Conservation (phyloP, 2,329 filamentous ascomycete genomes). For the Talaromyces sp. region DNA sequence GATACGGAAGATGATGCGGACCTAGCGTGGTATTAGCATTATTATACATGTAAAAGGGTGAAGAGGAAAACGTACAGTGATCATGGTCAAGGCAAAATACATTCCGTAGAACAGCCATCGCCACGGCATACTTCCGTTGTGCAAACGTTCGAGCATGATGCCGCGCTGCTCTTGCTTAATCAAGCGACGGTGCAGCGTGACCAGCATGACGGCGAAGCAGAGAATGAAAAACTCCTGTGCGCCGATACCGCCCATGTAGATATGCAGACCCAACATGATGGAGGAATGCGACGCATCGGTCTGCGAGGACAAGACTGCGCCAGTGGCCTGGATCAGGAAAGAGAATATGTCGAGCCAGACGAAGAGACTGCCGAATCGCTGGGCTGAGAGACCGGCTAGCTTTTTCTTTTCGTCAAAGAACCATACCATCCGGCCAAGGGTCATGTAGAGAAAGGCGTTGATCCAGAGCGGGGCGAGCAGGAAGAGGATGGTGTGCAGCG, state of each 20-base stretch:
- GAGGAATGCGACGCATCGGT: constrained; percentile 15
- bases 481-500: constrained; percentile 37
- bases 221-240: constrained; percentile 48
- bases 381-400: constrained; percentile 1
- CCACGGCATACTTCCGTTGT: constrained; percentile 12
- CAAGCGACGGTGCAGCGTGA: constrained; percentile 33
- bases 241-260: constrained; percentile 51
- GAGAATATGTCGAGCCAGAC: constrained; percentile 3
- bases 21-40: constrained; percentile 20
- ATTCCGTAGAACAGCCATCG: constrained; percentile 31
- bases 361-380: constrained; percentile 2
- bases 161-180: constrained; percentile 17
- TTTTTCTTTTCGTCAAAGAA: constrained; percentile 1
- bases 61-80: constrained; percentile 27
- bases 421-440: constrained; percentile 30
- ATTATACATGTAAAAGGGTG: background rate
- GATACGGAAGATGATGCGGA: constrained; percentile 57
- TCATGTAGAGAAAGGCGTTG: constrained; percentile 46
- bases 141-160: constrained; percentile 18
- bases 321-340: constrained; percentile 19
- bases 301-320: constrained; percentile 12
- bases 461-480: constrained; percentile 35
- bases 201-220: constrained; percentile 37
- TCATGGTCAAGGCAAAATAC: constrained; percentile 37
- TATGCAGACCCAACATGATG: constrained; percentile 37